Evolutionary conservation across 768 basidiomycete genomes (phyloP).

Genomic region (Suillus subalutaceus): DNA sequence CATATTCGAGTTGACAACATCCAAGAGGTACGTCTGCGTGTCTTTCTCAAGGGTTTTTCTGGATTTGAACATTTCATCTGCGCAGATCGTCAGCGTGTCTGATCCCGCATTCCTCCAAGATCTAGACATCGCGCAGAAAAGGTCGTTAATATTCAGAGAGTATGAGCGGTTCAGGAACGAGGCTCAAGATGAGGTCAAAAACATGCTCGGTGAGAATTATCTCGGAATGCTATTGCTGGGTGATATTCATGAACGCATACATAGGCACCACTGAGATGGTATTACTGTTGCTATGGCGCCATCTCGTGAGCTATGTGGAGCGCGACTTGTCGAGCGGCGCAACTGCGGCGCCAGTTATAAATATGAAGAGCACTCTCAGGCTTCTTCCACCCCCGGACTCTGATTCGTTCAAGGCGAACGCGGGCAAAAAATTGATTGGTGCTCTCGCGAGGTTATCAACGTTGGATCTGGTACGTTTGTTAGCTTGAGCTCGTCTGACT

Average conservation of each 20-base stretch:
- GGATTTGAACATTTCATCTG: constrained; percentile 2
- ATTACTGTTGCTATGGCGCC: constrained; percentile 80
- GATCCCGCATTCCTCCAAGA: constrained; percentile 63
- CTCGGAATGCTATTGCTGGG: background rate
- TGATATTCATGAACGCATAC: background rate
- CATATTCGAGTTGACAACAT: constrained; percentile 71
- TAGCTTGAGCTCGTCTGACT: constrained; percentile 18
- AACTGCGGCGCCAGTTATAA: constrained; percentile 21
- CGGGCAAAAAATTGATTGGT: constrained; percentile 55
- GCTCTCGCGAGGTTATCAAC: constrained; percentile 54
- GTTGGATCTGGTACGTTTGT: constrained; percentile 51
- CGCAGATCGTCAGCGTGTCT: constrained; percentile 51
- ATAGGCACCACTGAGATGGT: constrained; percentile 77
- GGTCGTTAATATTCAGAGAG: constrained; percentile 63
- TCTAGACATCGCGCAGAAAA: constrained; percentile 69
- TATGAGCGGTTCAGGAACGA: constrained; percentile 49
- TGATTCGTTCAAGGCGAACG: constrained; percentile 60
- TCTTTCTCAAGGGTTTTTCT: background rate
- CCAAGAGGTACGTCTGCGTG: constrained; percentile 54
- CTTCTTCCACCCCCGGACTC: constrained; percentile 59
- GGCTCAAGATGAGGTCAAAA: constrained; percentile 51
- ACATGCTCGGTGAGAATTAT: constrained; percentile 53
- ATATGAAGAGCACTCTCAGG: constrained; percentile 53
- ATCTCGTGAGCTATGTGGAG: constrained; percentile 65
- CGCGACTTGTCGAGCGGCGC: constrained; percentile 24